A percentile compares a stretch with the other conserved stretches of the same genome.
Evolutionary conservation across 176 grass and related monocot species (phyloP).

Genomic region (Cenchrus purpureus): DNA sequence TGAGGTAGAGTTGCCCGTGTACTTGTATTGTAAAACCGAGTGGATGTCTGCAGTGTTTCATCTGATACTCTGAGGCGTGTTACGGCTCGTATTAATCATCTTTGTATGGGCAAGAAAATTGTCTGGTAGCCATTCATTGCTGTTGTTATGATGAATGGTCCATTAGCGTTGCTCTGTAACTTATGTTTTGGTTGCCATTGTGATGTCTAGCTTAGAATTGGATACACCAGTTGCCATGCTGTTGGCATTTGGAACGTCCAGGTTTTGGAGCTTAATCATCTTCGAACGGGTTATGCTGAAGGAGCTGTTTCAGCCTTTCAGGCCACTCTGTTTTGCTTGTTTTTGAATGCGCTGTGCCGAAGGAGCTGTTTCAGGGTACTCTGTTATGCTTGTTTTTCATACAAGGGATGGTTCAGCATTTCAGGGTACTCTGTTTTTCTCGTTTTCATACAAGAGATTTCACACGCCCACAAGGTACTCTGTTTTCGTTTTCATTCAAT

Average conservation of each 20-base stretch:
- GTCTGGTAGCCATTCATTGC: no score
- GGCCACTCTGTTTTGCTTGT: background rate
- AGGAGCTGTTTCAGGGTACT: background rate
- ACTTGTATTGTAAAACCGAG: slow-evolving; percentile 51
- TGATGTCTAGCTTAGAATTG: background rate
- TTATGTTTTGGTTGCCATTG: no score
- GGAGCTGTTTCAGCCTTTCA: background rate
- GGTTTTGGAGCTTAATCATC: background rate
- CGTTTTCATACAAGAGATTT: no score
- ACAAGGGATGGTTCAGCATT: no score
- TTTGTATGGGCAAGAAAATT: background rate
- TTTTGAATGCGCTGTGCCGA: background rate
- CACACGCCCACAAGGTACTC: background rate
- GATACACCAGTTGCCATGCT: background rate
- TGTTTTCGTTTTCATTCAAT: background rate
- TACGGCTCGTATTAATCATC: background rate
- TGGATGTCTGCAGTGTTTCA: slow-evolving; percentile 41
- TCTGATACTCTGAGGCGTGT: slow-evolving; percentile 35
- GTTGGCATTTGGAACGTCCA: background rate
- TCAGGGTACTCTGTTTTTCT: background rate
- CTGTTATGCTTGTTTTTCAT: background rate
- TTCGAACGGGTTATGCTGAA: background rate
- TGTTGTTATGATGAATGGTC: background rate
- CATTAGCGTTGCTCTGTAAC: background rate
- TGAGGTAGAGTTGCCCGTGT: slow-evolving; percentile 34